These are phyloP conservation scores for Eucalyptus marginata DNA, from an alignment of 345 rosid genomes.

Conservation along the genomic window DNA sequence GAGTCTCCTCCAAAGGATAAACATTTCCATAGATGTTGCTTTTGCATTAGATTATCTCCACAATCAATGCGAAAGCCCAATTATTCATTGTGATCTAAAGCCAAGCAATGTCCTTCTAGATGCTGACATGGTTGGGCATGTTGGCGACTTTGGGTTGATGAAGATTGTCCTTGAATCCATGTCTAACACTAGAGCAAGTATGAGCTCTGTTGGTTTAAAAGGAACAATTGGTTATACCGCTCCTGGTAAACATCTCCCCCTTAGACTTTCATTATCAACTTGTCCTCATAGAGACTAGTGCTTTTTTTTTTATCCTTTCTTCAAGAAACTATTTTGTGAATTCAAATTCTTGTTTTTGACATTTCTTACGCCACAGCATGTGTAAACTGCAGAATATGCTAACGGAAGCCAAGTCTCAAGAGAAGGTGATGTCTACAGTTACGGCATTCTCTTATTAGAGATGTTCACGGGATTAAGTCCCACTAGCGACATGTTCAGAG, in stretches of 20 bases:
- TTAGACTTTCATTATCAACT: not conserved
- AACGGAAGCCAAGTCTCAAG: not conserved
- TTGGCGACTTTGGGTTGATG: not conserved
- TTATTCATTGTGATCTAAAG: not conserved
- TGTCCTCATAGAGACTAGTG: not conserved
- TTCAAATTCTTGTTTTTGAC: not conserved
- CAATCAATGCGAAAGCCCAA: not conserved
- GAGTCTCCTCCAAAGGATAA: not conserved
- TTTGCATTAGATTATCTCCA: not conserved
- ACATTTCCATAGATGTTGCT: not conserved
- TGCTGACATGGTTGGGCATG: not conserved
- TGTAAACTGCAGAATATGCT: not conserved
- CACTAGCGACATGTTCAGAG: not conserved
- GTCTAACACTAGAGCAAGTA: not conserved
- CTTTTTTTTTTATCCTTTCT: not conserved
- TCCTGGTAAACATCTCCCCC: not conserved
- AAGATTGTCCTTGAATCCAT: not conserved
- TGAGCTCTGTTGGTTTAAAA: not conserved
- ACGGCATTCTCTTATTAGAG: not conserved
- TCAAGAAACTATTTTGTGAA: not conserved
- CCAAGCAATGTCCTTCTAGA: not conserved
- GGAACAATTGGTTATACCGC: not conserved
- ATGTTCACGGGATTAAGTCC: not conserved
- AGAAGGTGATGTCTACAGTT: not conserved
- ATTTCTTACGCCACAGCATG: not conserved